Evolutionary conservation across 2,329 filamentous ascomycete genomes (phyloP).

Genomic region (Alternaria brassicae): DNA sequence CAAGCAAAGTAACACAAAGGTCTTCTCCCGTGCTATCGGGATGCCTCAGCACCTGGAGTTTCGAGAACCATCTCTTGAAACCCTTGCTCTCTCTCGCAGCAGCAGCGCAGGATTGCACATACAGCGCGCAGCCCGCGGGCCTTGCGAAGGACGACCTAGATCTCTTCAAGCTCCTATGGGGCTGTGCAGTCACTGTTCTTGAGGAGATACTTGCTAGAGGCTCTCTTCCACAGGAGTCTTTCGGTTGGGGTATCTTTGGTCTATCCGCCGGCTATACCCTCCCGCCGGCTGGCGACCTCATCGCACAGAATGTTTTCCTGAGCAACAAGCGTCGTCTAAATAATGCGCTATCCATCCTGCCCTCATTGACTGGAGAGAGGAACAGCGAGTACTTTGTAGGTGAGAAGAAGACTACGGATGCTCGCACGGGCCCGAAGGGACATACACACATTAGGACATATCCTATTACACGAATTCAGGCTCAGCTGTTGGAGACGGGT

Average conservation of each 20-base stretch:
- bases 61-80: neutral
- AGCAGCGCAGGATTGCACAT: constrained; percentile 27
- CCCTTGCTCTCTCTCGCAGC: constrained; percentile 24
- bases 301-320: constrained; percentile 9
- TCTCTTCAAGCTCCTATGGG: constrained; percentile 25
- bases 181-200: constrained; percentile 15
- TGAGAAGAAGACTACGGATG: neutral
- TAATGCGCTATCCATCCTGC: constrained; percentile 17
- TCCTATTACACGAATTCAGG: constrained; percentile 27
- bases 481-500: constrained; percentile 22
- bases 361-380: constrained; percentile 10
- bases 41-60: neutral
- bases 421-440: constrained; percentile 21
- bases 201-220: constrained; percentile 18
- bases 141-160: constrained; percentile 21
- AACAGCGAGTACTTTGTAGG: neutral
- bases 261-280: constrained; percentile 27
- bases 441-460: constrained; percentile 23
- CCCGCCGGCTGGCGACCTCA: neutral
- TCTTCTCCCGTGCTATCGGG: constrained; percentile 10
- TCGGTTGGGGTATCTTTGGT: constrained; percentile 29
- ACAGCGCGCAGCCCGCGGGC: constrained; percentile 18
- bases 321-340: constrained; percentile 21
- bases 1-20: constrained; percentile 9
- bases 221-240: constrained; percentile 21